Evolutionary conservation across 2,329 filamentous ascomycete genomes (phyloP).

Genomic region (Lachnellula arida): DNA sequence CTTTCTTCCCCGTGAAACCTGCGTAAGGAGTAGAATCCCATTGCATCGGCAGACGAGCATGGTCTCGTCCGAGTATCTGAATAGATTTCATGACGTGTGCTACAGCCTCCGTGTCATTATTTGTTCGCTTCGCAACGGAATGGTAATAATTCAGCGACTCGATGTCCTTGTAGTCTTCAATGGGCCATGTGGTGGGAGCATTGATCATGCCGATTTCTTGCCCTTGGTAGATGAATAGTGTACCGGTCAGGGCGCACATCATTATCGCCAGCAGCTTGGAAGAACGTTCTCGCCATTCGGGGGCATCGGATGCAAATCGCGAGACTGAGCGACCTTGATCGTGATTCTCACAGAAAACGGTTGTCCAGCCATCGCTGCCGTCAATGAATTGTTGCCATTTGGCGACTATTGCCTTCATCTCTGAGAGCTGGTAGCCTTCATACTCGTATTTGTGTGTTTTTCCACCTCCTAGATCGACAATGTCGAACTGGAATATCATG

Average conservation of each 20-base stretch:
- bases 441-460: conserved; percentile 49
- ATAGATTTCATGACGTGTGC: conserved; percentile 47
- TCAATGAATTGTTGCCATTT: conserved; percentile 49
- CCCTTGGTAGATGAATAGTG: conserved; percentile 55
- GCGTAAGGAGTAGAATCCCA: conserved; percentile 54
- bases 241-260: conserved; percentile 47
- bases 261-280: conserved; percentile 51
- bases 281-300: conserved; percentile 18
- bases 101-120: conserved; percentile 37
- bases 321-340: conserved; percentile 54
- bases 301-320: conserved; percentile 38
- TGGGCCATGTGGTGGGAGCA: conserved; percentile 48
- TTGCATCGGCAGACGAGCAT: conserved; percentile 64
- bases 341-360: conserved; percentile 60
- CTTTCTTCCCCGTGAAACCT: conserved; percentile 53
- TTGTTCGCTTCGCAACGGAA: conserved; percentile 35
- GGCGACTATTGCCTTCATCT: conserved; percentile 44
- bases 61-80: conserved; percentile 57
- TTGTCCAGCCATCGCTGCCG: conserved; percentile 53
- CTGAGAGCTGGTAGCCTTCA: conserved; percentile 41
- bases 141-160: conserved; percentile 47
- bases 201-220: conserved; percentile 58
- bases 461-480: conserved; percentile 56
- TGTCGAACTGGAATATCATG: conserved; percentile 67
- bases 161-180: conserved; percentile 45